Evolutionary conservation across 116 monocot species (phyloP).

Genomic region (Iris pallida): DNA sequence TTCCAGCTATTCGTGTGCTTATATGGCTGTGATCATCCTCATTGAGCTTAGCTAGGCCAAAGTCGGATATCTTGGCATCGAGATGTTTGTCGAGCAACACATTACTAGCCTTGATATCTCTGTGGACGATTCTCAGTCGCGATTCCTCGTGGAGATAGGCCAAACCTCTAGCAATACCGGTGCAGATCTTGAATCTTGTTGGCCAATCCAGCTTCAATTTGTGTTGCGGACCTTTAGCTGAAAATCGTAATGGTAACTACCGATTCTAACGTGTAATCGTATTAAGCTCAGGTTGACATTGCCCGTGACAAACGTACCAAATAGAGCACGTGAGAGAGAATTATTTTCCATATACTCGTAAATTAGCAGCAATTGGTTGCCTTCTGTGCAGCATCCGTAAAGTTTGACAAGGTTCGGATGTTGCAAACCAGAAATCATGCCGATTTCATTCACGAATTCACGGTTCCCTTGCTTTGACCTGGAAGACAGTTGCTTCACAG

Average conservation of each 20-base stretch:
- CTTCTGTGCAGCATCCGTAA: conserved; percentile 81
- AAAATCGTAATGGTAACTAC: not conserved
- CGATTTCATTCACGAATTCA: conserved; percentile 83
- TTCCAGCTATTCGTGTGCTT: conserved; percentile 65
- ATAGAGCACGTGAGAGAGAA: conserved; percentile 69
- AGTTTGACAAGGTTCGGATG: conserved; percentile 83
- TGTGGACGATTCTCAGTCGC: conserved; percentile 52
- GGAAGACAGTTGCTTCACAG: conserved; percentile 82
- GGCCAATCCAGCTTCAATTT: conserved; percentile 55
- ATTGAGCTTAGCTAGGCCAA: conserved; percentile 66
- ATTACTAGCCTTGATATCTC: conserved; percentile 77
- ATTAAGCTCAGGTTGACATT: not conserved
- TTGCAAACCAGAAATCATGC: conserved; percentile 70
- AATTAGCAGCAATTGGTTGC: conserved; percentile 62
- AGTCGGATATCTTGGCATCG: conserved; percentile 74
- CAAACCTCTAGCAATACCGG: conserved; percentile 64
- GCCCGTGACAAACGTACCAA: conserved; percentile 28
- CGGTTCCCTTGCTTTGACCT: conserved; percentile 72
- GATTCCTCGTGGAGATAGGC: conserved; percentile 66
- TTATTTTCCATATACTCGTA: conserved; percentile 91
- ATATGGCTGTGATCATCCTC: conserved; percentile 57
- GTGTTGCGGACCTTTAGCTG: conserved; percentile 8
- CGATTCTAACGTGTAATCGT: not conserved
- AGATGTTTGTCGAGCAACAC: conserved; percentile 54
- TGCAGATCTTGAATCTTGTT: conserved; percentile 50